Evolutionary conservation across 352 stramenopile genomes (phyloP), one percentile per base, ranked within the genome.

Genomic region (Phytophthora lateralis): DNA sequence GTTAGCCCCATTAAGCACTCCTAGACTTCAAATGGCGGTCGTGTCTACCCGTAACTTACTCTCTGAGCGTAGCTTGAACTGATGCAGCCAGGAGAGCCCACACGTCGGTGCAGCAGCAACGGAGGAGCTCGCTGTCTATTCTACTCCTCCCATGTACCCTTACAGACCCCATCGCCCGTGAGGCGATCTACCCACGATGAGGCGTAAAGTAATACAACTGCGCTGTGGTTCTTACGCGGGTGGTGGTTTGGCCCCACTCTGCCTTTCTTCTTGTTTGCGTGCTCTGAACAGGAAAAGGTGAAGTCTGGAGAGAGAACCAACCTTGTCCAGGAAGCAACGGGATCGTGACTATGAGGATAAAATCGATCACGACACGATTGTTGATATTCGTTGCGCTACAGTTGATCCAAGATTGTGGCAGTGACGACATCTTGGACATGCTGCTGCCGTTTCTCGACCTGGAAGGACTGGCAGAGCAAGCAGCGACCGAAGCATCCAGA

Each of bases 1-100:
- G 74, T 84, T 45, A 91, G 78, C 37, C 80, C 81, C 9, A 54
- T 73, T 50, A 38, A 56, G 44, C 63, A 61, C 38, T 79, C 72
- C 35, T 74, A 77, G 45, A 20, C 42, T 44, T 37, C 39, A 39
- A 57, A 35, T 50, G 27, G 8, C 43, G 6, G 15, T 14, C 8
- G 18, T 26, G 24, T 27, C 15, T 35, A 39, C 37, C 8, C 20
- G 14, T 42, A 26, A 41, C 24, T 12, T n/a, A 44, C 27, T 32
- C 27, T 11, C n/a, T 20, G 26, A 64, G 30, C 21, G 18, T 60
- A 27, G 37, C 11, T 58, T 15, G 17, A 47, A 53, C 9, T 30
- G 24, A 37, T 60, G 35, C 35, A 62, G 30, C 21, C 37, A 55
- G 30, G 21, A 59, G 20, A 66, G 11, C 26, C 48, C 24, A 45